Conservation (phyloP, 2,329 filamentous ascomycete species). For the Pseudopithomyces chartarum region DNA sequence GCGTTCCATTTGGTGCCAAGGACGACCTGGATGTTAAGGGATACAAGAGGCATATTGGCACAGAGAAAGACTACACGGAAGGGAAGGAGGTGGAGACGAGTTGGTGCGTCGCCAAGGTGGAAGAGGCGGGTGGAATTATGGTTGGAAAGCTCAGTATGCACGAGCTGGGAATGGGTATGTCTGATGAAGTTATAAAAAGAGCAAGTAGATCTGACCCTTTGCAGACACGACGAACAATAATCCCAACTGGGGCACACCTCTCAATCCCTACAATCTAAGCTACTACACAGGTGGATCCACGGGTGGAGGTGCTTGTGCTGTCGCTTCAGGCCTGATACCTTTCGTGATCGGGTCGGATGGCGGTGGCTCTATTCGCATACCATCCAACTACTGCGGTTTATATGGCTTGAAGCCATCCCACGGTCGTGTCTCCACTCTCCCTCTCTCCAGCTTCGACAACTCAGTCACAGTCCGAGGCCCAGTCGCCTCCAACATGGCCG, state of each 20-base stretch:
- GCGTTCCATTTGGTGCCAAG: constrained; percentile 82
- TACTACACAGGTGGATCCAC: constrained; percentile 86
- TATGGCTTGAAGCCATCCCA: constrained; percentile 83
- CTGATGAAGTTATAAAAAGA: not conserved
- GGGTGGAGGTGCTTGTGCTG: constrained; percentile 73
- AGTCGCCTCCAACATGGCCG: constrained; percentile 74
- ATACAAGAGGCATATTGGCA: constrained; percentile 70
- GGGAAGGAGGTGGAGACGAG: constrained; percentile 59
- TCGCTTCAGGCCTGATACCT: constrained; percentile 74
- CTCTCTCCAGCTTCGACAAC: constrained; percentile 62
- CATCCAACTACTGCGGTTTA: constrained; percentile 75
- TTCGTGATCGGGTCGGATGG: constrained; percentile 73
- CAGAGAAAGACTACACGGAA: constrained; percentile 62
- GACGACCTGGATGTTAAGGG: constrained; percentile 77
- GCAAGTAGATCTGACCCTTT: not conserved
- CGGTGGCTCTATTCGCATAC: constrained; percentile 76
- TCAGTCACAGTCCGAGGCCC: constrained; percentile 74
- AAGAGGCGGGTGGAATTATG: constrained; percentile 75
- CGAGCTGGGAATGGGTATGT: constrained; percentile 71
- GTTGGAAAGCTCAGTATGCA: constrained; percentile 82
- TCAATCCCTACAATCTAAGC: constrained; percentile 74
- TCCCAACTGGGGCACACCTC: constrained; percentile 71
- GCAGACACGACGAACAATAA: constrained; percentile 83
- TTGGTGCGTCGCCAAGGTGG: constrained; percentile 73
- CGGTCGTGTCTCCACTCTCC: constrained; percentile 66